Evolutionary conservation across 179 eudicot species (phyloP), one percentile per base, ranked within the genome.

Genomic region (Actinidia arguta): DNA sequence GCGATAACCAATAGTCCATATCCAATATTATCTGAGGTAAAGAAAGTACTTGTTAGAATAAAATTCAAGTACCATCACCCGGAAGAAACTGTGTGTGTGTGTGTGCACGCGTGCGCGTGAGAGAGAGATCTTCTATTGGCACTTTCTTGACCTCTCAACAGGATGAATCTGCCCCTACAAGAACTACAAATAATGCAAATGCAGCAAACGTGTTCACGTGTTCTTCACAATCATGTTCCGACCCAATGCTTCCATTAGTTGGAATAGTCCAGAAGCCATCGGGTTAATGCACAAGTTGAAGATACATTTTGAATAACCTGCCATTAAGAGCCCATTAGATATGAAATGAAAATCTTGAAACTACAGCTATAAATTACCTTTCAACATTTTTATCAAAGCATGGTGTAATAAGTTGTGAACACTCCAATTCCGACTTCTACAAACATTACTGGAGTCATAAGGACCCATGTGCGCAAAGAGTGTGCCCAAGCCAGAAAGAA

Each of bases 401-500:
- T 92, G 69, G 86, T 83, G 62, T 94, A 94, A 79, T 94, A 94
- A 58, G 96, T 92, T 78, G 88, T 44, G 42, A 72, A 71, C 6
- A 87, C 89, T 94, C 96, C 92, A 42, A 90, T 73, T 48, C 85
- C 86, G 25, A 85, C 88, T 83, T 94, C 98, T 63, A 91, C 75
- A 24, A 94, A 55, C 18, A 93, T 74, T 63, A 94, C 82, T 58
- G 96, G 96, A 58, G 92, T 77, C 79, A 88, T 88, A 54, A 94
- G 96, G 31, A 94, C 72, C 93, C 93, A 93, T 63, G 88, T 59
- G 1, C 96, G 96, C 80, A 94, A 71, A 81, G 93, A 59, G 78
- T 89, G 91, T 52, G 98, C 93, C 98, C 95, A 94, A 25, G 96
- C 86, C 62, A 96, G 98, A 59, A 85, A 94, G 50, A 94, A 94